Percentiles rank a stretch among this genome's conserved stretches.
Conservation (phyloP, 306 rosid genomes). For the Citrullus colocynthis region DNA sequence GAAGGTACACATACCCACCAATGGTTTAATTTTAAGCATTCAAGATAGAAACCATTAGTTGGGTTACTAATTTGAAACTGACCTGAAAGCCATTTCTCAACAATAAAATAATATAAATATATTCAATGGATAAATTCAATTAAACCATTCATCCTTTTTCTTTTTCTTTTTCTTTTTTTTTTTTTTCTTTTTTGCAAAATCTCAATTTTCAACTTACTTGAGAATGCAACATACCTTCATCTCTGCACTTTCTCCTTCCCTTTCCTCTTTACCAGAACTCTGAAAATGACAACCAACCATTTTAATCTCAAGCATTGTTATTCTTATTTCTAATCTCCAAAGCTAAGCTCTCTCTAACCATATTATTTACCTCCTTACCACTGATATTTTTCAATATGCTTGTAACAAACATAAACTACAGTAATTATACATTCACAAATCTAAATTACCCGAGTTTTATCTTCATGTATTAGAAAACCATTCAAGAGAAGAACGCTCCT, state of each 20-base stretch:
- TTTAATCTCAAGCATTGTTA: not conserved
- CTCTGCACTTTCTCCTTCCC: not conserved
- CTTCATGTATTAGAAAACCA: not conserved
- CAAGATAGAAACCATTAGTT: conserved; percentile 31
- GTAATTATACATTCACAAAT: not conserved
- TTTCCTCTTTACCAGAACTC: conserved; percentile 2
- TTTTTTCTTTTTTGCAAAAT: not conserved
- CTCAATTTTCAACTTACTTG: not conserved
- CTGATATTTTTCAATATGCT: not conserved
- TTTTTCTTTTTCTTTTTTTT: too few species aligned
- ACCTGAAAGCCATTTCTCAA: conserved; percentile 67
- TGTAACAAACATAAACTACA: not conserved
- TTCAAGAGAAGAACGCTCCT: not conserved
- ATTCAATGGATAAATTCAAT: conserved; percentile 25
- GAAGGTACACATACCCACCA: conserved; percentile 29
- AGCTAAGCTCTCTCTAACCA: not conserved
- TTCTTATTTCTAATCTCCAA: not conserved
- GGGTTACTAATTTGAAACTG: conserved; percentile 23
- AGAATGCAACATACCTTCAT: not conserved
- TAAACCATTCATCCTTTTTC: not conserved
- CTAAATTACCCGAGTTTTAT: not conserved
- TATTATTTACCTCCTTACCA: not conserved
- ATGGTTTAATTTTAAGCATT: conserved; percentile 39
- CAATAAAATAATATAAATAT: conserved; percentile 14
- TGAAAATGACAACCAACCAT: not conserved